A percentile compares a stretch with the other conserved stretches of the same genome.
Evolutionary conservation across 2,329 filamentous ascomycete species (phyloP).

Genomic region (Aurifilum marmelostoma): DNA sequence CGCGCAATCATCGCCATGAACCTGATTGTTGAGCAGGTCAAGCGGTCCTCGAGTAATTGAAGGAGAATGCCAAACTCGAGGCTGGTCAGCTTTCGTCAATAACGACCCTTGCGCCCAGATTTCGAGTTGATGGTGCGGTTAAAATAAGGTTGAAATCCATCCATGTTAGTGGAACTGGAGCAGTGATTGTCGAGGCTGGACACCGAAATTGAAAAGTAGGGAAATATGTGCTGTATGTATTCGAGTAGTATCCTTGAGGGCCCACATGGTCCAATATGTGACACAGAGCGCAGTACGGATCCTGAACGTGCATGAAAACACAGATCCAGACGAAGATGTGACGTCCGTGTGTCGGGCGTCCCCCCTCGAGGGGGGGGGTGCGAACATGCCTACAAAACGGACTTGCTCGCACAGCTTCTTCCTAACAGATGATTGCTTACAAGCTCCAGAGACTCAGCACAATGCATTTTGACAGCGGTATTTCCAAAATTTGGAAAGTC

Average conservation of each 20-base stretch:
- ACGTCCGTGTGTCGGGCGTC: not conserved
- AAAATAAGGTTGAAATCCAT: not conserved
- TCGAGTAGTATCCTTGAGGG: not conserved
- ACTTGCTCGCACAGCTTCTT: not conserved
- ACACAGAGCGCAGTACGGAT: not conserved
- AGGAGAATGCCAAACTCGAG: too few relatives aligned
- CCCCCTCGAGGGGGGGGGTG: not conserved
- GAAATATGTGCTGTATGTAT: not conserved
- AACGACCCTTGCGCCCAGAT: not conserved
- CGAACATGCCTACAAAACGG: not conserved
- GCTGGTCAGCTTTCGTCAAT: not conserved
- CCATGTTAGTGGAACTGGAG: not conserved
- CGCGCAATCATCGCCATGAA: slow-evolving; percentile 1
- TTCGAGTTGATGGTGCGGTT: not conserved
- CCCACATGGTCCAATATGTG: not conserved
- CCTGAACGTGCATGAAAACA: not conserved
- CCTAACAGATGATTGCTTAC: too few relatives aligned
- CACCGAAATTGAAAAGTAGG: not conserved
- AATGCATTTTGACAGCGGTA: not conserved
- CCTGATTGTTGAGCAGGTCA: not conserved
- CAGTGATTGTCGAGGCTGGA: not conserved
- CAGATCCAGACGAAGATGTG: slow-evolving; percentile 3
- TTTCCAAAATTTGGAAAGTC: not conserved
- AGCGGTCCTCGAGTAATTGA: not conserved
- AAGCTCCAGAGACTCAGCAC: not conserved